Conservation (phyloP, 1,139 yeast species). For the Pichia sp. region DNA sequence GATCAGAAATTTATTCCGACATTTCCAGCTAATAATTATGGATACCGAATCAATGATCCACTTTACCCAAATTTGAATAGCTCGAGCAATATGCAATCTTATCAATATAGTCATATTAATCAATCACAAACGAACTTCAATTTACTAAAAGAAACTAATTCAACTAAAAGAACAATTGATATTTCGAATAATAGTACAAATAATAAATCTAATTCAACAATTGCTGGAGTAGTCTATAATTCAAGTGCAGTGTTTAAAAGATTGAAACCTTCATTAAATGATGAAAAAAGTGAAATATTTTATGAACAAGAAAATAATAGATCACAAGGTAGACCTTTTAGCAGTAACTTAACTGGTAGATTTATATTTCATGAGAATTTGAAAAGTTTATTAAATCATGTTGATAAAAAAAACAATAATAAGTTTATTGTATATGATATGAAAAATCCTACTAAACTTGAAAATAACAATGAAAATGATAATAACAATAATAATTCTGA, state of each 20-base stretch:
- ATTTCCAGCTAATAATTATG: no score
- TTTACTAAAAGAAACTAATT: no score
- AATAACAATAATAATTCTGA: background rate
- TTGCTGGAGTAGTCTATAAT: constrained; percentile 25
- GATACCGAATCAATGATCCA: no score
- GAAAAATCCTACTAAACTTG: constrained; percentile 3
- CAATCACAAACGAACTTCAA: no score
- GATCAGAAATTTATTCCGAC: no score
- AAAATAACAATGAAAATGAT: no score
- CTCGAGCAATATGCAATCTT: no score
- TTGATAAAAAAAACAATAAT: constrained; percentile 21
- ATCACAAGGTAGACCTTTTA: constrained; percentile 37
- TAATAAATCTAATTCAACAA: constrained; percentile 11
- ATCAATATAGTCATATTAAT: no score
- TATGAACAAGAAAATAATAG: constrained; percentile 8
- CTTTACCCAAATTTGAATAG: no score
- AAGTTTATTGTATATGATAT: constrained; percentile 19
- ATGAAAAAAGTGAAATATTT: constrained; percentile 13
- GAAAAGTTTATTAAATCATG: constrained; percentile 20
- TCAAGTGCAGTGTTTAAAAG: constrained; percentile 25
- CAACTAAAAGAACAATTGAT: no score
- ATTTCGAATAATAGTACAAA: background rate
- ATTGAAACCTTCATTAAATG: constrained; percentile 17
- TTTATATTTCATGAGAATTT: constrained; percentile 27
- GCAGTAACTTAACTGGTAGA: constrained; percentile 31